phyloP scores from a whole-genome alignment of 768 basidiomycete species.

The Flagelloscypha sp. region DNA sequence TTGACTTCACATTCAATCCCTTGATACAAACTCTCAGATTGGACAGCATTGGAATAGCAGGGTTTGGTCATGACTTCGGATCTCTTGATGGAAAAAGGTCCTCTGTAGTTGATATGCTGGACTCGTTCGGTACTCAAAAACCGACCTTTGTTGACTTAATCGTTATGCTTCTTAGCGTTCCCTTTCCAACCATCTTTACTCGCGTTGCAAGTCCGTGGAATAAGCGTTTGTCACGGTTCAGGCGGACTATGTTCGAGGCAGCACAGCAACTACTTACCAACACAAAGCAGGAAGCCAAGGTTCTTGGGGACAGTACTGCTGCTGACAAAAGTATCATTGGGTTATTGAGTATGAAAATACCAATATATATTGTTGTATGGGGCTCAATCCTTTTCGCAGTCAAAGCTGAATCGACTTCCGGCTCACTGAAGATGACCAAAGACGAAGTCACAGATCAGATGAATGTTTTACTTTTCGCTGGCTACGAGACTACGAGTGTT shows the following conservation, averaged over 20 bases:
- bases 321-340: conserved; percentile 32
- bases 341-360: conserved; percentile 25
- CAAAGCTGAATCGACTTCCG: no score
- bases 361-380: no score
- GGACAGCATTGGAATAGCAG: conserved; percentile 36
- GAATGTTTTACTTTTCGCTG: conserved; percentile 30
- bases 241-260: conserved; percentile 6
- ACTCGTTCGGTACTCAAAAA: conserved; percentile 11
- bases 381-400: no score
- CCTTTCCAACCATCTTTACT: conserved; percentile 9
- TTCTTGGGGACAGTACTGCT: conserved; percentile 8
- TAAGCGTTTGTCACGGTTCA: conserved; percentile 2
- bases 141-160: background rate
- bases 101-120: conserved; percentile 18
- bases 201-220: conserved; percentile 9
- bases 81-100: conserved; percentile 28
- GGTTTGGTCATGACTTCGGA: conserved; percentile 38
- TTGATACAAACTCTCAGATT: no score
- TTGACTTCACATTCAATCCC: background rate
- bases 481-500: conserved; percentile 35
- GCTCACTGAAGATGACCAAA: conserved; percentile 16
- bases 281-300: conserved; percentile 7
- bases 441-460: conserved; percentile 24
- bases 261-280: conserved; percentile 10
- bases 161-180: conserved; percentile 16